Percentiles rank a stretch among this genome's conserved stretches.
Evolutionary conservation across 2,329 filamentous ascomycete species (phyloP).

Genomic region (Trichoderma sp.): DNA sequence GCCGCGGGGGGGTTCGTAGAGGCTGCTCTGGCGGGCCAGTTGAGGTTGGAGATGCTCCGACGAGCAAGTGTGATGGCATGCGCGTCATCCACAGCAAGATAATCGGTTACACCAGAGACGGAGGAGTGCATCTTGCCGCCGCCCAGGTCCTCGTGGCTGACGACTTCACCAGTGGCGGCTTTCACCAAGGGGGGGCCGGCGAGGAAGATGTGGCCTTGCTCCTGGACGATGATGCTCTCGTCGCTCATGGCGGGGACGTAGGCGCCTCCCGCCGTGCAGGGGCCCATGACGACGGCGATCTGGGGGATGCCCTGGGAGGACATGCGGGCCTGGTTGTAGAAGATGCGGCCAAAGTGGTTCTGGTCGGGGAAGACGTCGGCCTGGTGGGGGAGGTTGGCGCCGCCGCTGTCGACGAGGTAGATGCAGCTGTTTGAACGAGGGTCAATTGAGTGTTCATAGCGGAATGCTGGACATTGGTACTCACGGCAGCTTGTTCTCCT

Average conservation of each 20-base stretch:
- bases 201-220: slow-evolving; percentile 96
- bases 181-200: slow-evolving; percentile 93
- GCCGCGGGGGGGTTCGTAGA: slow-evolving; percentile 37
- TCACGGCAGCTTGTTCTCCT: slow-evolving; percentile 75
- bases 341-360: slow-evolving; percentile 95
- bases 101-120: slow-evolving; percentile 90
- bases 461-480: no score
- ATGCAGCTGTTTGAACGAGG: slow-evolving; percentile 59
- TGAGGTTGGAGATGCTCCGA: slow-evolving; percentile 81
- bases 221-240: slow-evolving; percentile 92
- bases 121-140: slow-evolving; percentile 87
- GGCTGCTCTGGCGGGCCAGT: slow-evolving; percentile 64
- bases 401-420: slow-evolving; percentile 93
- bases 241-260: slow-evolving; percentile 98
- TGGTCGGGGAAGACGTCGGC: slow-evolving; percentile 93
- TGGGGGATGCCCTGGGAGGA: slow-evolving; percentile 85
- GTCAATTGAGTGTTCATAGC: background rate
- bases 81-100: slow-evolving; percentile 89
- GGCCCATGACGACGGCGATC: slow-evolving; percentile 93
- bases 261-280: slow-evolving; percentile 91
- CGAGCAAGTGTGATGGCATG: slow-evolving; percentile 85
- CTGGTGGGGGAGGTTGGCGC: slow-evolving; percentile 92
- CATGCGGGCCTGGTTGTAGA: slow-evolving; percentile 97
- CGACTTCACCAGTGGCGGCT: slow-evolving; percentile 89
- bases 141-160: slow-evolving; percentile 85